Percentiles rank a stretch among this genome's conserved stretches.
phyloP scores from a whole-genome alignment of 805 yeast species.

The Metschnikowia reukaufii region DNA sequence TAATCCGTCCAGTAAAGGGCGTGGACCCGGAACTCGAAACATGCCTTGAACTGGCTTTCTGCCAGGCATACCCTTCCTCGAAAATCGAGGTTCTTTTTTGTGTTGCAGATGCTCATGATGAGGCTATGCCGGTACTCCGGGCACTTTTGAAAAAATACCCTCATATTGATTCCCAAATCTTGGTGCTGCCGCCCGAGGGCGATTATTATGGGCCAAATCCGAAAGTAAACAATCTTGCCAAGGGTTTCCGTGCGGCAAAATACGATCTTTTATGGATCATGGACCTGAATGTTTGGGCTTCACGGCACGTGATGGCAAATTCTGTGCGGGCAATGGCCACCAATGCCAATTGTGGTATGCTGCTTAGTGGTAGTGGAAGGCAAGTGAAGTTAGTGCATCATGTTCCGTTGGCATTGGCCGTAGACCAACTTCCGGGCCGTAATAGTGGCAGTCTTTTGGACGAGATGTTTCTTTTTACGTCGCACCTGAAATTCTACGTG shows the following conservation, averaged over 20 bases:
- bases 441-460: slow-evolving; percentile 47
- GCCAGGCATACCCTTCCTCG: slow-evolving; percentile 62
- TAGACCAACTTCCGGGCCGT: slow-evolving; percentile 20
- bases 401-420: slow-evolving; percentile 61
- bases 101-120: slow-evolving; percentile 62
- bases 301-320: slow-evolving; percentile 60
- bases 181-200: slow-evolving; percentile 46
- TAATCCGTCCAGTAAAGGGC: slow-evolving; percentile 81
- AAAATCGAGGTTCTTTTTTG: slow-evolving; percentile 74
- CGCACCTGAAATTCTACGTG: slow-evolving; percentile 83
- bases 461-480: slow-evolving; percentile 79
- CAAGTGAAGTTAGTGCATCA: slow-evolving; percentile 76
- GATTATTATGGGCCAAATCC: slow-evolving; percentile 81
- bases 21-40: slow-evolving; percentile 70
- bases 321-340: slow-evolving; percentile 55
- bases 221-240: slow-evolving; percentile 81
- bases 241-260: slow-evolving; percentile 68
- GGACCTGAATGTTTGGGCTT: slow-evolving; percentile 83
- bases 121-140: slow-evolving; percentile 59
- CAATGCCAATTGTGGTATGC: slow-evolving; percentile 53
- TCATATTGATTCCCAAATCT: slow-evolving; percentile 54
- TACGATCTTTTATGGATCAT: slow-evolving; percentile 79
- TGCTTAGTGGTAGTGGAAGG: slow-evolving; percentile 26
- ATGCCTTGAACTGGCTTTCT: slow-evolving; percentile 67
- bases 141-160: slow-evolving; percentile 54